These are phyloP conservation scores for Diaporthe sp. DNA, from an alignment of 2,329 filamentous ascomycete genomes.

Conservation along the genomic window DNA sequence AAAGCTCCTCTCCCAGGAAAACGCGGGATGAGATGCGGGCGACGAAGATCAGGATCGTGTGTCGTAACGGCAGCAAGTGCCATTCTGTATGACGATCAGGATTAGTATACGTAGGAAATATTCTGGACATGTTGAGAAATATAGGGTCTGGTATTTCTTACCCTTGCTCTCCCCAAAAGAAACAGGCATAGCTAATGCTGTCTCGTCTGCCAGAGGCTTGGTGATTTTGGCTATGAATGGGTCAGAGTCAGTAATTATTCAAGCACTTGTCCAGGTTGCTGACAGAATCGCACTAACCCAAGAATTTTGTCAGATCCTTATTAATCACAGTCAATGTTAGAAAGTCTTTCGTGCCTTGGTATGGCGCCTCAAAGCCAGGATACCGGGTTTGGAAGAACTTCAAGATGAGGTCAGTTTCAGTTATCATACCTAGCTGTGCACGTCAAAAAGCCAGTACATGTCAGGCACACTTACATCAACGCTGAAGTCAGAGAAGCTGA, in stretches of 20 bases:
- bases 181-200: background rate
- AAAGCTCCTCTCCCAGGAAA: constrained; percentile 57
- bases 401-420: background rate
- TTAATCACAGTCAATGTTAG: background rate
- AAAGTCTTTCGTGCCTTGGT: background rate
- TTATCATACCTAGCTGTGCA: too few species aligned
- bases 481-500: background rate
- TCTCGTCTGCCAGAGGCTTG: background rate
- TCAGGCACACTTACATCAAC: background rate
- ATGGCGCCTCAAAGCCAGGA: background rate
- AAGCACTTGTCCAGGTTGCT: too few species aligned
- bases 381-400: background rate
- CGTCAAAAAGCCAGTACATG: background rate
- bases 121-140: too few species aligned
- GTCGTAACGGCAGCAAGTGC: background rate
- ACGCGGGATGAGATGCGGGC: constrained; percentile 60
- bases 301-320: background rate
- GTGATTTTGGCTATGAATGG: background rate
- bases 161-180: background rate
- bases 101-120: background rate
- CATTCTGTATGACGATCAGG: background rate
- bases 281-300: background rate
- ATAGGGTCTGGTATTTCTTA: background rate
- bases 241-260: background rate
- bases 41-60: constrained; percentile 52